phyloP scores from a whole-genome alignment of 805 yeast species.

The Candida easanensis region DNA sequence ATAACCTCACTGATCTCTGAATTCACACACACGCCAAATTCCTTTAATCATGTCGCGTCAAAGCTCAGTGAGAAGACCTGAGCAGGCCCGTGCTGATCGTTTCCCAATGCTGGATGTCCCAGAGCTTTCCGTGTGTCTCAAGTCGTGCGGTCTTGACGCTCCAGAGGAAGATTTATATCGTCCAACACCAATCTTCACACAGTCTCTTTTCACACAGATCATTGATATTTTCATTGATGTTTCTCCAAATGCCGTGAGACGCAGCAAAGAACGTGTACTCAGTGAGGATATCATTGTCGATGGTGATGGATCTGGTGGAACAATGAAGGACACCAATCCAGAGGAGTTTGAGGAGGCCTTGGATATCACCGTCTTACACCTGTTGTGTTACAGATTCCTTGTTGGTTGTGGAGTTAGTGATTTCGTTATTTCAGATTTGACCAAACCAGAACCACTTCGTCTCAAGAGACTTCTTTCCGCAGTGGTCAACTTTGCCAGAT shows the following conservation, averaged over 20 bases:
- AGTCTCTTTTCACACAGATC: conserved; percentile 55
- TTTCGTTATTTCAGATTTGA: conserved; percentile 69
- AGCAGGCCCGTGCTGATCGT: conserved; percentile 38
- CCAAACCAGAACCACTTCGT: conserved; percentile 72
- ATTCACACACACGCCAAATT: not conserved
- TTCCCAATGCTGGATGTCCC: conserved; percentile 61
- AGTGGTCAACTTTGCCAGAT: conserved; percentile 80
- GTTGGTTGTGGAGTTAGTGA: conserved; percentile 75
- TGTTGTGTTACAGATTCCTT: conserved; percentile 60
- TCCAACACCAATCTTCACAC: conserved; percentile 58
- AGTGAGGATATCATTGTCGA: conserved; percentile 6
- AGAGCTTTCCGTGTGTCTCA: conserved; percentile 58
- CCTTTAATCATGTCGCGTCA: conserved; percentile 24
- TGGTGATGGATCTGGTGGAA: conserved; percentile 15
- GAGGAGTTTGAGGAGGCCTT: conserved; percentile 40
- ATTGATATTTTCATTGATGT: conserved; percentile 61
- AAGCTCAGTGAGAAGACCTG: conserved; percentile 18
- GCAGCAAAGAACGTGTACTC: conserved; percentile 16
- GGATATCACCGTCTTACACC: conserved; percentile 52
- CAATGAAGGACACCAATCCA: conserved; percentile 3
- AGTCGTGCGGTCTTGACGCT: conserved; percentile 58
- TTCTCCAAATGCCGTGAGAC: conserved; percentile 46
- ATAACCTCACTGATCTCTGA: not conserved
- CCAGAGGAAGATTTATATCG: conserved; percentile 55
- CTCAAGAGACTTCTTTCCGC: conserved; percentile 71